A percentile compares a stretch with the other conserved stretches of the same genome.
Conservation (phyloP, 768 basidiomycete genomes). For the Daedaleopsis nitida region DNA sequence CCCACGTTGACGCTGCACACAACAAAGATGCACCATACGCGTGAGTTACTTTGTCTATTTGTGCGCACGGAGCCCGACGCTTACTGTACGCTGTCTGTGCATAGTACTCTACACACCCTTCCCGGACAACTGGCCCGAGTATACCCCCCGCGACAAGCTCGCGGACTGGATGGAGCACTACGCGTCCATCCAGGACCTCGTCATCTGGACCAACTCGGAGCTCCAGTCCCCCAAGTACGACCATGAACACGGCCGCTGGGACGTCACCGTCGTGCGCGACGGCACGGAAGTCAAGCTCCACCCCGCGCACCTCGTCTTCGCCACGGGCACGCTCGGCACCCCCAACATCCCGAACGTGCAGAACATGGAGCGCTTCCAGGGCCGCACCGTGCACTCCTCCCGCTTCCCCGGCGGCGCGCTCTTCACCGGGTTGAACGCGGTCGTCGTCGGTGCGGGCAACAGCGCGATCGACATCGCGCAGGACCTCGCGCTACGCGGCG, state of each 20-base stretch:
- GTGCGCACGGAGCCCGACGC: too few relatives aligned
- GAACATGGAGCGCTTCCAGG: conserved; percentile 35
- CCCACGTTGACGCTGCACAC: conserved; percentile 45
- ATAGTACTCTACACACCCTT: conserved; percentile 43
- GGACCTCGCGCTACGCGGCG: conserved; percentile 37
- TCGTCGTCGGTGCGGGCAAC: conserved; percentile 47
- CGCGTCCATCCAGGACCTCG: conserved; percentile 40
- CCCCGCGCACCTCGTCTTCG: conserved; percentile 43
- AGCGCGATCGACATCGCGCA: conserved; percentile 42
- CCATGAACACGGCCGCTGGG: conserved; percentile 39
- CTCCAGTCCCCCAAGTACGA: conserved; percentile 31
- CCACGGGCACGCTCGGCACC: conserved; percentile 39
- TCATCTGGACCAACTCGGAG: conserved; percentile 43
- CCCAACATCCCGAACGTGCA: conserved; percentile 35
- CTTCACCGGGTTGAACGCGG: conserved; percentile 37
- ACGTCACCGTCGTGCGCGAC: conserved; percentile 33
- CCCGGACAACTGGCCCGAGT: conserved; percentile 43
- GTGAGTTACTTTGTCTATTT: conserved; percentile 2
- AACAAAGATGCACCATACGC: conserved; percentile 25
- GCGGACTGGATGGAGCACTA: conserved; percentile 50
- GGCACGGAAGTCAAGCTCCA: conserved; percentile 34
- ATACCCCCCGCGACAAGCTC: conserved; percentile 43
- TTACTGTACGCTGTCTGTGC: background rate
- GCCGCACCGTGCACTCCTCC: conserved; percentile 34
- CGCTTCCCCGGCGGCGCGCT: conserved; percentile 30